Evolutionary conservation across 768 basidiomycete genomes (phyloP), one percentile per base, ranked within the genome.

Genomic region (Lyophyllum shimeji): DNA sequence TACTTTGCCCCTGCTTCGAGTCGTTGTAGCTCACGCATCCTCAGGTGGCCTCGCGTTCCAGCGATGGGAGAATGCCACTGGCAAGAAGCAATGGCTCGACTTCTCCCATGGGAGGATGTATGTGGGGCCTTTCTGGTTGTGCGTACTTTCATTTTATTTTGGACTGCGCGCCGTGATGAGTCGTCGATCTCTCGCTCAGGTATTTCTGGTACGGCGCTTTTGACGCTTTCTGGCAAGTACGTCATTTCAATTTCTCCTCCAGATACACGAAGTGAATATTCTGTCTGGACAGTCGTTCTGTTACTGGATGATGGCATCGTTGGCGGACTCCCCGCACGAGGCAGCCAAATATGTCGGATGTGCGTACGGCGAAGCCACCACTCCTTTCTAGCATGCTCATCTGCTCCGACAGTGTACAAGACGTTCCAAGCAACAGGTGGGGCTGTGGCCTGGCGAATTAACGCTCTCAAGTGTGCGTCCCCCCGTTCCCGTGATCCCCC

Each of bases 131-230:
- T 69, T 66, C 55, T 69, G 68, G 68, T 52, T 69, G 66, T 67
- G 52, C 42, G 65, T 23, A 48, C 42, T 24, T 31, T 17, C 15
- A 0, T 7, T 39, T 2, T 17, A 39, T 17, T 34, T 53, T 42
- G 1, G 9, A 21, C 42, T 27, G 12, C 21, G 40, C 1, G 7
- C 12, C 15, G 15, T 13, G 15, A 17, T 27, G 44, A 48, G 44
- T 21, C 12, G 21, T 25, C 25, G 11, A 50, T 21, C 27, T 37
- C 33, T 37, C 34, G 7, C 29, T 5, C 44, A 69, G 67, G 25
- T 69, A 69, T 54, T 69, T 67, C 59, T 67, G 65, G 42, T 69
- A 69, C 43, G 68, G 68, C 8, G 65, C 67, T 21, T 64, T 69
- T 53, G 66, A 69, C 50, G 65, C 68, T 13, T 67, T 69, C 50